These are phyloP conservation scores for Talinum fruticosum DNA, from an alignment of 148 eudicot genomes.

Conservation along the genomic window DNA sequence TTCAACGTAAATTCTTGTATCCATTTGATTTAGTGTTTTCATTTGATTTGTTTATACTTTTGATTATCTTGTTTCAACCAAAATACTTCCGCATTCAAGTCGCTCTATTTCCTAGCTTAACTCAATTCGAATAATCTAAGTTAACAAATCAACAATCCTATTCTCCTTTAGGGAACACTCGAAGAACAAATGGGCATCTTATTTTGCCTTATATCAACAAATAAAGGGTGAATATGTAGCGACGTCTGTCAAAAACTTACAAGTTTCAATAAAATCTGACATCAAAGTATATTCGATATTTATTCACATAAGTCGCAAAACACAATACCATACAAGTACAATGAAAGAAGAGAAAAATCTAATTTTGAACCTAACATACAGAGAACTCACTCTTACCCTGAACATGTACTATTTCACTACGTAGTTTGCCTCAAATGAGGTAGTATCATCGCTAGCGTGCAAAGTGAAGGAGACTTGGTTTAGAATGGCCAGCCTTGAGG, in stretches of 20 bases:
- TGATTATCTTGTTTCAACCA: too few relatives aligned
- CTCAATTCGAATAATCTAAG: too few relatives aligned
- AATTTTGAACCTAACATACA: not conserved
- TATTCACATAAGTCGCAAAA: not conserved
- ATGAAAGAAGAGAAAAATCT: not conserved
- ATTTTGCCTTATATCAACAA: not conserved
- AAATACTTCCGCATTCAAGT: too few relatives aligned
- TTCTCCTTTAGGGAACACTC: too few relatives aligned
- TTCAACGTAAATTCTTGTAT: too few relatives aligned
- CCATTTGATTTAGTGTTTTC: too few relatives aligned
- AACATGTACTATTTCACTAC: not conserved
- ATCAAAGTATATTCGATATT: not conserved
- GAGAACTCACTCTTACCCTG: not conserved
- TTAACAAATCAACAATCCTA: too few relatives aligned
- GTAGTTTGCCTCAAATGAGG: not conserved
- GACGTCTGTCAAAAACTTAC: not conserved
- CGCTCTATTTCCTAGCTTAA: too few relatives aligned
- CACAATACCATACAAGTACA: not conserved
- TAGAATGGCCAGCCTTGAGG: constrained; percentile 66
- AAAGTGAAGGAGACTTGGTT: not conserved
- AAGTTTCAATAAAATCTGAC: not conserved
- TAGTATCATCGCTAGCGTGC: not conserved
- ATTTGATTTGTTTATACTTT: too few relatives aligned
- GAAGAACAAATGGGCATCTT: too few relatives aligned
- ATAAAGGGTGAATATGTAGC: not conserved